Evolutionary conservation across 176 grass and related monocot genomes (phyloP).

Genomic region (Avena eriantha): DNA sequence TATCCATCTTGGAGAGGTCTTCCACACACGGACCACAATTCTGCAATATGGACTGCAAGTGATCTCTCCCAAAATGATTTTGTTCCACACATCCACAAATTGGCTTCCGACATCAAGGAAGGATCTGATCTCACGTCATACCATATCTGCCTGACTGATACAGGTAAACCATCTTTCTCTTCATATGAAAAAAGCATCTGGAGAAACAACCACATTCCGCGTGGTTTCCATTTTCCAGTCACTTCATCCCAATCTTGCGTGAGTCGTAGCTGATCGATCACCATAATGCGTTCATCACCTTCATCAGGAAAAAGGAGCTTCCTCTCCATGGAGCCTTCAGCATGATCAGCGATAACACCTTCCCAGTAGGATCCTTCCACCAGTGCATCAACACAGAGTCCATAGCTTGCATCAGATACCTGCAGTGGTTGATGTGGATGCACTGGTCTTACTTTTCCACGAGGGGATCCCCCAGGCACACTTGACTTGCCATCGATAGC

Average conservation of each 20-base stretch:
- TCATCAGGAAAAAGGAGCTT: constrained; percentile 75
- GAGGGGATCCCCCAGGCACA: constrained; percentile 24
- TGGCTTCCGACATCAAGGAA: constrained; percentile 50
- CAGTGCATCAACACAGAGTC: constrained; percentile 67
- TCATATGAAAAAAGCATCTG: constrained; percentile 56
- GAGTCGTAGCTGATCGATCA: constrained; percentile 51
- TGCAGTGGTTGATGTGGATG: constrained; percentile 43
- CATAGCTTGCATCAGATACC: constrained; percentile 53
- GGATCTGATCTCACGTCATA: constrained; percentile 52
- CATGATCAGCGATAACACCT: constrained; percentile 72
- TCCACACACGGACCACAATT: constrained; percentile 53
- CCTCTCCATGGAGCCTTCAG: constrained; percentile 52
- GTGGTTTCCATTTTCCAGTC: constrained; percentile 65
- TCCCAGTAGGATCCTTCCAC: constrained; percentile 74
- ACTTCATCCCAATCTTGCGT: constrained; percentile 80
- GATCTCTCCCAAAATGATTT: constrained; percentile 54
- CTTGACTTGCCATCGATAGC: constrained; percentile 50
- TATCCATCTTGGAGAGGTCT: constrained; percentile 27
- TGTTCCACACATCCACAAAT: constrained; percentile 60
- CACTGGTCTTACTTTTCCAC: constrained; percentile 41
- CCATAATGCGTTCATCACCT: constrained; percentile 60
- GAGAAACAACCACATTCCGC: constrained; percentile 74
- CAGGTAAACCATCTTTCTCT: constrained; percentile 55
- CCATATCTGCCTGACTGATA: constrained; percentile 74
- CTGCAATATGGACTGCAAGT: constrained; percentile 46